Conservation (phyloP, 192 early-diverging fungal species). For the Entomortierella lignicola region DNA sequence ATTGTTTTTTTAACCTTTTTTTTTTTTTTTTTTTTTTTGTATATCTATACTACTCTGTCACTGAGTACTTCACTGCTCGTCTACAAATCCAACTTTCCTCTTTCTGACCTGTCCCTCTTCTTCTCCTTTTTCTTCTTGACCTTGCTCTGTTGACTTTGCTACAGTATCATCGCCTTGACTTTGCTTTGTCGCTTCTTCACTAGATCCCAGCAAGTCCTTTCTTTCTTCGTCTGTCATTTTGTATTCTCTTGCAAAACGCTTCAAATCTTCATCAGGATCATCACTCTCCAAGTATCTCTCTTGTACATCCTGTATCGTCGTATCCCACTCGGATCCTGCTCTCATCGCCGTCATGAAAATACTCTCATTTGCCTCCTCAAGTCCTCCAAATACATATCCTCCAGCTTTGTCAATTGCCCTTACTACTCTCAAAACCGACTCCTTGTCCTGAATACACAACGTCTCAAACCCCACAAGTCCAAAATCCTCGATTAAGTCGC, state of each 20-base stretch:
- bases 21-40: too few species aligned
- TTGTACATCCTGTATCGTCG: slow-evolving; percentile 38
- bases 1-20: too few species aligned
- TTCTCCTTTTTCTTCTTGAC: not conserved
- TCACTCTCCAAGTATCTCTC: slow-evolving; percentile 39
- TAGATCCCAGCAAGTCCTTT: not conserved
- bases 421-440: slow-evolving; percentile 80
- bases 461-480: slow-evolving; percentile 93
- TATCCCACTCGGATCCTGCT: slow-evolving; percentile 50
- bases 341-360: slow-evolving; percentile 75
- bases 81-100: slow-evolving; percentile 29
- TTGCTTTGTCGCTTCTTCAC: not conserved
- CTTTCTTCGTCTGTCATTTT: slow-evolving; percentile 17
- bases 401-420: slow-evolving; percentile 90
- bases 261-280: slow-evolving; percentile 31
- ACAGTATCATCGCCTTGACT: not conserved
- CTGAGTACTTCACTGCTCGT: slow-evolving; percentile 6
- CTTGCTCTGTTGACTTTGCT: not conserved
- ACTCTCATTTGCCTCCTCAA: slow-evolving; percentile 79
- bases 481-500: slow-evolving; percentile 93
- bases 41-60: too few species aligned
- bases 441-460: slow-evolving; percentile 86
- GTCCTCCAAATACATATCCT: slow-evolving; percentile 89
- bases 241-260: slow-evolving; percentile 46
- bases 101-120: not conserved